phyloP scores from a whole-genome alignment of 495 filamentous ascomycete species.

The Aspergillus ostianus region DNA sequence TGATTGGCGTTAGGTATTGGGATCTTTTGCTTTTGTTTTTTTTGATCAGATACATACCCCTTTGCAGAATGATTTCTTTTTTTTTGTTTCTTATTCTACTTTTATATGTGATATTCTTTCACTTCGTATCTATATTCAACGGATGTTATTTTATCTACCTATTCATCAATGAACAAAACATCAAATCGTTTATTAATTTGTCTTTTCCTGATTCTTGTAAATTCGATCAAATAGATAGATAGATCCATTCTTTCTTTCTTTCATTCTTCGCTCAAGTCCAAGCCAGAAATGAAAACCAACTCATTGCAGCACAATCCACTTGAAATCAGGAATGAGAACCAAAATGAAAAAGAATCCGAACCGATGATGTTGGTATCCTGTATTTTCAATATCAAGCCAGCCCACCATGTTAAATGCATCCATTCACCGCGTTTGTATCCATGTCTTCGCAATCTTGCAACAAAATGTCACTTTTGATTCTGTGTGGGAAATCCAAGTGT shows the following conservation, averaged over 20 bases:
- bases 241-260: too few species aligned
- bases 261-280: too few species aligned
- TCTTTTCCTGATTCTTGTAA: too few species aligned
- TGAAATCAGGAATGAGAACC: too few species aligned
- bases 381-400: not conserved
- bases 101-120: not conserved
- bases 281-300: too few species aligned
- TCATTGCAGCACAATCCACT: too few species aligned
- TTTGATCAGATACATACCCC: not conserved
- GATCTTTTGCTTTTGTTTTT: conserved; percentile 3
- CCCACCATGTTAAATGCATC: not conserved
- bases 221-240: not conserved
- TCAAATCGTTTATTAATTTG: too few species aligned
- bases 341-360: not conserved
- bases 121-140: not conserved
- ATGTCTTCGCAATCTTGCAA: too few species aligned
- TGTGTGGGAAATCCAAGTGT: too few species aligned
- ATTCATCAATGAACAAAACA: too few species aligned
- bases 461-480: not conserved
- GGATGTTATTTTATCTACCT: too few species aligned
- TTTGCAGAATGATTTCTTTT: conserved; percentile 1
- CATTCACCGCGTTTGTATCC: too few species aligned
- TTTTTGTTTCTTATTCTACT: not conserved
- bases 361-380: not conserved
- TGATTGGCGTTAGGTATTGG: not conserved